A percentile compares a stretch with the other conserved stretches of the same genome.
phyloP scores from a whole-genome alignment of 2,329 filamentous ascomycete species.

The Tolypocladium inflatum region DNA sequence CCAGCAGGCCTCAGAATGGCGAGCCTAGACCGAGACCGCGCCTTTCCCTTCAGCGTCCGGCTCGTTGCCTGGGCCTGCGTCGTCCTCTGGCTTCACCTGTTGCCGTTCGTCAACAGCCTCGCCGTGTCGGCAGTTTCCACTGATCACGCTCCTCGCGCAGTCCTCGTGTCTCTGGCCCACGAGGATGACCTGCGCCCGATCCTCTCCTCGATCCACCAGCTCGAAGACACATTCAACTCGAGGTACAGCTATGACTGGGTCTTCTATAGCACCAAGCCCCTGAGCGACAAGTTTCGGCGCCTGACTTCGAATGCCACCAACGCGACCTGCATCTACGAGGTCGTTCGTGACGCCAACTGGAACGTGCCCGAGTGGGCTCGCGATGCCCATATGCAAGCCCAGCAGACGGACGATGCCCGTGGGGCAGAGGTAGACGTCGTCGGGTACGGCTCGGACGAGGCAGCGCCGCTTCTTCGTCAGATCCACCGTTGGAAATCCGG shows the following conservation, averaged over 20 bases:
- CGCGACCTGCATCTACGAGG: constrained; percentile 61
- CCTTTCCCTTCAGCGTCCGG: neutral
- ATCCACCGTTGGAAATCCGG: constrained; percentile 80
- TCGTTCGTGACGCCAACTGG: constrained; percentile 71
- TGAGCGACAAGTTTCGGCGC: constrained; percentile 67
- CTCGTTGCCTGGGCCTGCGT: constrained; percentile 9
- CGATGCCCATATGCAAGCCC: neutral
- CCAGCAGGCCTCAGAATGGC: constrained; percentile 8
- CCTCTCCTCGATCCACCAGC: constrained; percentile 44
- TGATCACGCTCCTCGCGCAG: constrained; percentile 18
- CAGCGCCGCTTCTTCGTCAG: constrained; percentile 53
- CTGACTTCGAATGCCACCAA: constrained; percentile 59
- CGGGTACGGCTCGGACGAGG: neutral
- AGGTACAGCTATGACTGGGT: constrained; percentile 84
- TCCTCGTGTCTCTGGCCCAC: constrained; percentile 20
- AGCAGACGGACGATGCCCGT: neutral
- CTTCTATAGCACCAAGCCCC: constrained; percentile 76
- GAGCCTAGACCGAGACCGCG: neutral
- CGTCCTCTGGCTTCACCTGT: constrained; percentile 10
- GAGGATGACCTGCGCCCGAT: constrained; percentile 20
- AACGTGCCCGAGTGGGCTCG: constrained; percentile 49
- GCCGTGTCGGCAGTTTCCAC: constrained; percentile 5
- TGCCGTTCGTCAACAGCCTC: constrained; percentile 10
- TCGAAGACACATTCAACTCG: constrained; percentile 53
- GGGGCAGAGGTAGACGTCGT: neutral